Evolutionary conservation across 768 basidiomycete genomes (phyloP).

Genomic region (Tylopilus balloui): DNA sequence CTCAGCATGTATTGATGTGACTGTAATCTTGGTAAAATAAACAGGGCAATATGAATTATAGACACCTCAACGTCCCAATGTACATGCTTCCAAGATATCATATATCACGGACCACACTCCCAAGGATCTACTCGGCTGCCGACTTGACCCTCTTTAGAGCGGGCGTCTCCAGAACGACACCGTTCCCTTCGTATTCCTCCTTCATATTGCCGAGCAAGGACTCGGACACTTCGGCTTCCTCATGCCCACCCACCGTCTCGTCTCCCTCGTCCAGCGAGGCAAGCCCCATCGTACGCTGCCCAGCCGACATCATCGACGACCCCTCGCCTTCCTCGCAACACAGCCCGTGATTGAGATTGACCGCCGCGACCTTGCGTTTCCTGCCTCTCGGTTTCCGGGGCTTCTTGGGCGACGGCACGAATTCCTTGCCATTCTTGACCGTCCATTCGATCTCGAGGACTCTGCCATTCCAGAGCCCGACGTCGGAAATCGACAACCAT

Average conservation of each 20-base stretch:
- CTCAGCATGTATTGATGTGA: conserved; percentile 20
- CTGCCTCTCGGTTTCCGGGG: conserved; percentile 32
- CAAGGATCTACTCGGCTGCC: not conserved
- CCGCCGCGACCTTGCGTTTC: conserved; percentile 29
- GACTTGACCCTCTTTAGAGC: conserved; percentile 24
- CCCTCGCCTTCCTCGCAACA: conserved; percentile 15
- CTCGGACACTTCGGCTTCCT: conserved; percentile 9
- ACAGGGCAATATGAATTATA: no score
- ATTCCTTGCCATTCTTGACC: conserved; percentile 56
- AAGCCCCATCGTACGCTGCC: conserved; percentile 16
- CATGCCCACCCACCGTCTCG: conserved; percentile 28
- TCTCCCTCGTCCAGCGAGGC: conserved; percentile 40
- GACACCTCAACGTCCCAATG: not conserved
- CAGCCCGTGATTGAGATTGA: conserved; percentile 6
- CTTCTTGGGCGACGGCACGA: conserved; percentile 53
- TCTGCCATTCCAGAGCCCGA: conserved; percentile 34
- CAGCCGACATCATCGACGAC: conserved; percentile 9
- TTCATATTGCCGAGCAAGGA: conserved; percentile 16
- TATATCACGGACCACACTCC: not conserved
- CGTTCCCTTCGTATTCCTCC: conserved; percentile 30
- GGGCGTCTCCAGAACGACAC: conserved; percentile 19
- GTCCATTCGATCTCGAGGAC: conserved; percentile 83
- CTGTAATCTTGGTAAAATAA: conserved; percentile 21
- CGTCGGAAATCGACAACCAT: not conserved
- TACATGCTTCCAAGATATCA: not conserved